A percentile compares a stretch with the other conserved stretches of the same genome.
These are phyloP conservation scores for Geoglossum glabrum DNA, from an alignment of 495 filamentous ascomycete species.

Conservation along the genomic window DNA sequence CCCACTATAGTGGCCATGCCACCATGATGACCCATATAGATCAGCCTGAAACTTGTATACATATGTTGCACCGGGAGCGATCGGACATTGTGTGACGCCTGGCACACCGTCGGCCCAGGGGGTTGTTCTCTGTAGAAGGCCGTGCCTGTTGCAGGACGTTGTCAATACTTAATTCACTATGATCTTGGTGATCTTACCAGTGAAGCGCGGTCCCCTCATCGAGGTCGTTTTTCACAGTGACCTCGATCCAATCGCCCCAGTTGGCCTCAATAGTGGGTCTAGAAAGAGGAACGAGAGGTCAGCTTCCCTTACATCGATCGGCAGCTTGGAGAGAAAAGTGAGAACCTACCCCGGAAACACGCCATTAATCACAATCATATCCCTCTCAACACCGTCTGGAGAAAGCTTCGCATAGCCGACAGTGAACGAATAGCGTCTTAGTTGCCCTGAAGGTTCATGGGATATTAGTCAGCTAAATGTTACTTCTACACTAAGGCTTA, in stretches of 20 bases:
- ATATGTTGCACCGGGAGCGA: conserved; percentile 18
- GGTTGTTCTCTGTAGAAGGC: background rate
- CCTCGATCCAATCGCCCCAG: conserved; percentile 17
- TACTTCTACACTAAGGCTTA: no score
- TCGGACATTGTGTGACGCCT: conserved; percentile 27
- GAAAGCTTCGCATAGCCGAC: background rate
- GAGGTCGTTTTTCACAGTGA: conserved; percentile 18
- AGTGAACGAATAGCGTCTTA: background rate
- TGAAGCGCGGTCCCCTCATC: conserved; percentile 22
- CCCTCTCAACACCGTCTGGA: conserved; percentile 9
- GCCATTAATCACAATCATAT: conserved; percentile 20
- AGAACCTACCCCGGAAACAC: background rate
- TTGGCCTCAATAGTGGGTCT: conserved; percentile 6
- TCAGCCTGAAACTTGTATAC: conserved; percentile 31
- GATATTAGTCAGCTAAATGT: no score
- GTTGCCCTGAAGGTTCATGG: background rate
- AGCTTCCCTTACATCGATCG: background rate
- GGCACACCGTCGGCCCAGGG: conserved; percentile 26
- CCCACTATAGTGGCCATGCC: conserved; percentile 37
- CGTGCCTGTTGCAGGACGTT: background rate
- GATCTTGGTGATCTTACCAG: conserved; percentile 17
- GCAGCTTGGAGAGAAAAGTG: background rate
- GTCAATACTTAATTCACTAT: background rate
- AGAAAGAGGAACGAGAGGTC: no score
- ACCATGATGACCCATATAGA: conserved; percentile 41